Base-by-base conservation (phyloP, 805 yeast genomes). In the Zygosaccharomyces siamensis region DNA sequence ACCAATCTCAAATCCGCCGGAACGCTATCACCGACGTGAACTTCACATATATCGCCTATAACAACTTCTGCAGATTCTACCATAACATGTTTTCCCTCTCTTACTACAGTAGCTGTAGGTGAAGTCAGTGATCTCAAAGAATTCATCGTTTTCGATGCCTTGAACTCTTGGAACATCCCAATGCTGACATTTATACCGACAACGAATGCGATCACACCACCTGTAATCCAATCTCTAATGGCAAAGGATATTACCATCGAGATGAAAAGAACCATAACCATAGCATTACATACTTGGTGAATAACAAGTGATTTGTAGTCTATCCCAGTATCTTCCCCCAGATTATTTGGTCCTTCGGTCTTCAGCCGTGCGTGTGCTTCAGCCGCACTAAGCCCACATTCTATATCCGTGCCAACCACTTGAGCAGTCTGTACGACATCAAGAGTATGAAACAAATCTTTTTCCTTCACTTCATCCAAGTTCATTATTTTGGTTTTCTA, bases 171-270 rank as follows among this genome's bases (percentile, higher is more conserved):
- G 39, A 89, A 86, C 64, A 92, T 86, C 0, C 99, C 99, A 31
- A 93, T 98, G 5, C 89, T 78, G 16, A 93, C 97, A 45, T 93
- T 98, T 55, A 93, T 86, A 39, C 83, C 63, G 32, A 93, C 88
- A 6, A 98, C 99, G 52, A 89, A 75, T 0, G 97, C 81, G 61
- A 93, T 93, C 49, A 92, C 84, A 37, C 95, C 75, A 11, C 98
- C 96, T 60, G 95, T 98, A 62, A 93, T 97, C 53, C 84, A 81
- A 69, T 93, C 95, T 24, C 95, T 95, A 86, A 93, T 88, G 58
- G 88, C 73, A 59, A 93, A 86, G 51, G 95, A 81, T 42, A 93
- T 77, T 3, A 78, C 77, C 5, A 98, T 96, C 0, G 97, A 89
- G 0, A 92, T 96, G 43, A 90, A 83, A 57, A 93, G 75, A 49